Percentiles rank a stretch among this genome's conserved stretches.
phyloP scores from a whole-genome alignment of 768 basidiomycete genomes.

The Peribolospora kevripleyi region DNA sequence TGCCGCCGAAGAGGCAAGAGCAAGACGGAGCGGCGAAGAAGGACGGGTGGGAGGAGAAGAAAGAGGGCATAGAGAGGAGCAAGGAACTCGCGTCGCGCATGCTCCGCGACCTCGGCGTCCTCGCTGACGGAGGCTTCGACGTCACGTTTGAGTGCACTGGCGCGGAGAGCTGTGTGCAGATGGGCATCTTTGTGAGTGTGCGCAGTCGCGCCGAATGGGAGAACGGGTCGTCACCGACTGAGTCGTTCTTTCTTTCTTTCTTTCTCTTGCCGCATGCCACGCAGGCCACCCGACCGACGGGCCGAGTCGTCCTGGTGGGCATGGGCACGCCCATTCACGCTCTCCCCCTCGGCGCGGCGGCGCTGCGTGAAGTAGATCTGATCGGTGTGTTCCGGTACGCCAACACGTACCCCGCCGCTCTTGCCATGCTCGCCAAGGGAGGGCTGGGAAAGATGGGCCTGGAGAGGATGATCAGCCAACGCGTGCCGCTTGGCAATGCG shows the following conservation, averaged over 20 bases:
- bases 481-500: constrained; percentile 32
- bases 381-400: constrained; percentile 60
- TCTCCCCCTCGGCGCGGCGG: constrained; percentile 61
- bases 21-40: constrained; percentile 48
- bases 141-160: constrained; percentile 89
- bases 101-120: constrained; percentile 6
- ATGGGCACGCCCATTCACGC: constrained; percentile 72
- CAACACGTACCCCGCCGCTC: constrained; percentile 70
- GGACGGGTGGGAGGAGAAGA: constrained; percentile 23
- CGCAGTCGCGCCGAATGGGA: background rate
- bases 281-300: constrained; percentile 58
- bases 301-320: constrained; percentile 78
- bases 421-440: constrained; percentile 48
- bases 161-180: constrained; percentile 72
- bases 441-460: constrained; percentile 34
- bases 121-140: constrained; percentile 47
- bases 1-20: constrained; percentile 47
- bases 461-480: constrained; percentile 11
- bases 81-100: constrained; percentile 27
- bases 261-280: too few relatives aligned
- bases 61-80: constrained; percentile 7
- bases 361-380: constrained; percentile 74
- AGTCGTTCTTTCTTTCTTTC: constrained; percentile 1
- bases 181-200: constrained; percentile 57
- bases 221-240: background rate